These are phyloP conservation scores for Carex kokanica DNA, from an alignment of 176 grass and related monocot genomes.

Conservation along the genomic window DNA sequence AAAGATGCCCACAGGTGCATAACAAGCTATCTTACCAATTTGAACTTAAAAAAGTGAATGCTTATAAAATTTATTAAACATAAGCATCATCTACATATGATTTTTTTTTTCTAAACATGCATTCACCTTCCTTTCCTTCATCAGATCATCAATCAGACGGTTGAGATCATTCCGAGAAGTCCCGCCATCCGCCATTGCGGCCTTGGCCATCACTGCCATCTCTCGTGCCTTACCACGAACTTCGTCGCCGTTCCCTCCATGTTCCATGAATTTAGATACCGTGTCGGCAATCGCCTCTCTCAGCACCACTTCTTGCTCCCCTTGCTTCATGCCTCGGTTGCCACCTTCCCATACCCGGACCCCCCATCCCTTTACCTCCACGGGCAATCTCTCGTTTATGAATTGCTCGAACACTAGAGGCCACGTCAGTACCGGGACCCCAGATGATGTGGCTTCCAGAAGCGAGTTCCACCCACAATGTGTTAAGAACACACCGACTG, in stretches of 20 bases:
- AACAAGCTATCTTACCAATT: neutral
- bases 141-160: slow-evolving; percentile 51
- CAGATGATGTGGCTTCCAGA: slow-evolving; percentile 56
- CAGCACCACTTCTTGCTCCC: slow-evolving; percentile 39
- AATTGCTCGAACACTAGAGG: slow-evolving; percentile 94
- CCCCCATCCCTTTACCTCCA: slow-evolving; percentile 48
- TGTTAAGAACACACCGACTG: slow-evolving; percentile 61
- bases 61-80: neutral
- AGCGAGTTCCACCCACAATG: slow-evolving; percentile 79
- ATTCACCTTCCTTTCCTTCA: neutral
- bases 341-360: slow-evolving; percentile 52
- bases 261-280: slow-evolving; percentile 45
- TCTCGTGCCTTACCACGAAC: slow-evolving; percentile 24
- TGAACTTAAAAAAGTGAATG: neutral
- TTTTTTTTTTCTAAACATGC: neutral
- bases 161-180: slow-evolving; percentile 47
- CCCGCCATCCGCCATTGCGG: slow-evolving; percentile 38
- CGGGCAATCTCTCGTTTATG: slow-evolving; percentile 73
- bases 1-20: neutral
- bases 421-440: slow-evolving; percentile 71
- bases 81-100: neutral
- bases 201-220: slow-evolving; percentile 36
- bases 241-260: slow-evolving; percentile 27
- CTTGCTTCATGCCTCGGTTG: slow-evolving; percentile 29
- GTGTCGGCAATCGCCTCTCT: slow-evolving; percentile 37